phyloP scores from a whole-genome alignment of 257 asterid species.

The Ajuga chamaepitys region DNA sequence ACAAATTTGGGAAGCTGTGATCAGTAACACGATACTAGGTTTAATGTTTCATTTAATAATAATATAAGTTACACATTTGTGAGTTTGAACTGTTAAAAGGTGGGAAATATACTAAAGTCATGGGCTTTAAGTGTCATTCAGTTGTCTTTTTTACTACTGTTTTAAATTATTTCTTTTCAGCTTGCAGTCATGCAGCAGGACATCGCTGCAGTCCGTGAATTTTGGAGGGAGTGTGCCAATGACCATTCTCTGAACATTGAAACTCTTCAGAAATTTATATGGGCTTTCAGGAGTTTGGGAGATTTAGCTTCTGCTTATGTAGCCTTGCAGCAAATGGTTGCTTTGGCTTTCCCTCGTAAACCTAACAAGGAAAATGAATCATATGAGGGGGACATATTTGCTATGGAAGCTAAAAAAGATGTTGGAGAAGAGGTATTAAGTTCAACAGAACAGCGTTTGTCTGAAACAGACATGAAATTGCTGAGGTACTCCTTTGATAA shows the following conservation, averaged over 20 bases:
- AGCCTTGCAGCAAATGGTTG: slow-evolving; percentile 68
- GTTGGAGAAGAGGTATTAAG: slow-evolving; percentile 11
- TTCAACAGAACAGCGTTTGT: slow-evolving; percentile 27
- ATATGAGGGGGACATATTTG: slow-evolving; percentile 16
- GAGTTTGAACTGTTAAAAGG: neutral
- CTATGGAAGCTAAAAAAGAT: slow-evolving; percentile 14
- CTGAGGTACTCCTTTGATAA: slow-evolving; percentile 65
- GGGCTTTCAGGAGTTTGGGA: slow-evolving; percentile 62
- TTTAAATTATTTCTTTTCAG: slow-evolving; percentile 47
- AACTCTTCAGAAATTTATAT: slow-evolving; percentile 56
- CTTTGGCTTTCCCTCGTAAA: slow-evolving; percentile 30
- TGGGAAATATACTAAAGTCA: neutral
- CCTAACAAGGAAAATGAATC: slow-evolving; percentile 18
- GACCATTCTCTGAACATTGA: slow-evolving; percentile 42
- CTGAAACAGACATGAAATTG: slow-evolving; percentile 33
- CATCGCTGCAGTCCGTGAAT: slow-evolving; percentile 52
- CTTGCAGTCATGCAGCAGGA: slow-evolving; percentile 81
- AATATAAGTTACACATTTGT: neutral
- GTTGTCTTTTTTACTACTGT: neutral
- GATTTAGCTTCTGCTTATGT: slow-evolving; percentile 70
- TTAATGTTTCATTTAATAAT: neutral
- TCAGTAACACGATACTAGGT: neutral
- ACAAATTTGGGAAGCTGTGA: neutral
- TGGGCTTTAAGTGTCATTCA: slow-evolving; percentile 4
- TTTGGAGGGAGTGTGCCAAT: slow-evolving; percentile 70